Conservation (phyloP, 176 grass and related monocot genomes). For the Oropetium thomaeum region DNA sequence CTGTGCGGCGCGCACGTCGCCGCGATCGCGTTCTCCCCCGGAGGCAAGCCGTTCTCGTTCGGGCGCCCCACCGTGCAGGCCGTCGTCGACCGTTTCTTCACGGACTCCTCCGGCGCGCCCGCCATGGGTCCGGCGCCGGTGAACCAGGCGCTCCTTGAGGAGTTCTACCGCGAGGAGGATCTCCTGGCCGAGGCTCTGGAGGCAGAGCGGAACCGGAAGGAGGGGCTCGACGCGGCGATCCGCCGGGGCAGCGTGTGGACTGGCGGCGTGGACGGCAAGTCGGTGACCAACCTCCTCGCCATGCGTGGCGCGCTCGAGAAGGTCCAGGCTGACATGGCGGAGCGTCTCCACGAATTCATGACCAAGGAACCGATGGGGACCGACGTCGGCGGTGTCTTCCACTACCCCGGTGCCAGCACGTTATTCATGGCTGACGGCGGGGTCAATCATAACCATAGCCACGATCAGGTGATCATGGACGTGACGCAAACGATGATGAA, state of each 20-base stretch:
- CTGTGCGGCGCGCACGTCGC: conserved; percentile 53
- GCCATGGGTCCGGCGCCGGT: not conserved
- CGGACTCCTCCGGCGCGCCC: not conserved
- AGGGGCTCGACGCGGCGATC: conserved; percentile 27
- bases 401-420: not conserved
- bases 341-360: conserved; percentile 15
- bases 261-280: not conserved
- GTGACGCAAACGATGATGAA: not conserved
- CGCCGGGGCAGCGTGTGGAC: conserved; percentile 21
- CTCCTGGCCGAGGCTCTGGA: conserved; percentile 5
- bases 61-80: conserved; percentile 47
- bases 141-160: not conserved
- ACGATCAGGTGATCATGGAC: not conserved
- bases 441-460: not conserved
- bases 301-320: conserved; percentile 35
- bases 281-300: conserved; percentile 4
- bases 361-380: not conserved
- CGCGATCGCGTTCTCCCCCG: conserved; percentile 62
- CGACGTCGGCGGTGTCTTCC: not conserved
- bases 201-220: conserved; percentile 8
- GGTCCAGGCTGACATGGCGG: conserved; percentile 11
- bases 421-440: not conserved
- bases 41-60: conserved; percentile 40
- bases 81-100: conserved; percentile 35
- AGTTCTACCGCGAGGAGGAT: not conserved